These are phyloP conservation scores for Trichosporon sp. DNA, from an alignment of 1,284 basidiomycete species.

Conservation along the genomic window DNA sequence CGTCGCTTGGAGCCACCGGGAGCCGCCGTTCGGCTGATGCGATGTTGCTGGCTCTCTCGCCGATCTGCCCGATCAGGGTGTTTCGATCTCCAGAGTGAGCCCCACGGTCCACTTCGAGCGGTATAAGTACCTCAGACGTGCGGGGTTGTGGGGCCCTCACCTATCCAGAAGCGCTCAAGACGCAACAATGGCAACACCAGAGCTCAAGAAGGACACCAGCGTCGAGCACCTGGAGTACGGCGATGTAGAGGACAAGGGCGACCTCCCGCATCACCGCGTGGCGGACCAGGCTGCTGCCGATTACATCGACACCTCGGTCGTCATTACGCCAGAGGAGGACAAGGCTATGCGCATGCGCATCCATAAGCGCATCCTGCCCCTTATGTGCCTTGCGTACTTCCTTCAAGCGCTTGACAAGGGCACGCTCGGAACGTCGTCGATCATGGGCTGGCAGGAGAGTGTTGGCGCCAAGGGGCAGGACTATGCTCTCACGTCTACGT, in stretches of 20 bases:
- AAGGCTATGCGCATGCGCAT: slow-evolving; percentile 13
- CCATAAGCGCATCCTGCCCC: slow-evolving; percentile 16
- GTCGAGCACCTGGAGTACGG: not conserved
- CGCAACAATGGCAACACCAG: not conserved
- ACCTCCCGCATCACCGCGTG: not conserved
- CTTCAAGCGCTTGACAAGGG: slow-evolving; percentile 22
- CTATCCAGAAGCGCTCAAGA: too few species aligned
- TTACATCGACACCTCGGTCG: slow-evolving; percentile 18
- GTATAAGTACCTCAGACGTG: not conserved
- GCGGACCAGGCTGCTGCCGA: slow-evolving; percentile 12
- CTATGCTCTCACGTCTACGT: slow-evolving; percentile 31
- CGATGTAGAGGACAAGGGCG: not conserved
- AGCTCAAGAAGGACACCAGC: not conserved
- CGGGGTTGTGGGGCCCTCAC: not conserved
- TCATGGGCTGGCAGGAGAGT: slow-evolving; percentile 38
- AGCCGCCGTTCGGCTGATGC: too few species aligned
- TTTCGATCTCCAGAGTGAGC: too few species aligned
- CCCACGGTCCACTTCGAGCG: too few species aligned
- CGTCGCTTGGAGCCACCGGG: too few species aligned
- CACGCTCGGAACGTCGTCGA: slow-evolving; percentile 21
- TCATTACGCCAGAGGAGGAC: slow-evolving; percentile 20
- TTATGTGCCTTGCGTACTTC: slow-evolving; percentile 16
- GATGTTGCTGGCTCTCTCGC: too few species aligned
- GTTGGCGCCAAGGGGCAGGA: slow-evolving; percentile 33
- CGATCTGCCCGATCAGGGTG: too few species aligned